Percentiles rank a stretch among this genome's conserved stretches.
These are phyloP conservation scores for Achaetomiella virescens DNA, from an alignment of 495 filamentous ascomycete species.

Conservation along the genomic window DNA sequence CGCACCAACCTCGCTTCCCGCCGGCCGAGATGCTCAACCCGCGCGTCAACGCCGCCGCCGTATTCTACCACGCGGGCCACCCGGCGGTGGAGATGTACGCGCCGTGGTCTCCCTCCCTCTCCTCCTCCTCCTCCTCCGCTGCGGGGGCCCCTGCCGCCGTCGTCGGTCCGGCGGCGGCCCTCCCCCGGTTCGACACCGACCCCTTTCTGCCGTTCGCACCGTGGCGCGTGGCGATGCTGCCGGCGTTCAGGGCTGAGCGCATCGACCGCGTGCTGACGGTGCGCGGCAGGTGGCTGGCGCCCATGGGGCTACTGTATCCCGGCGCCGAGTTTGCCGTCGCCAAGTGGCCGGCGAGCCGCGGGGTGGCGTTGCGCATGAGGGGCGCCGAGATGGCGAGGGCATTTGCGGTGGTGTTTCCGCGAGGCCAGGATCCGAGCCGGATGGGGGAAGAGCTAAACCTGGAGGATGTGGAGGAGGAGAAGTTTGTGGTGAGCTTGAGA, in stretches of 20 bases:
- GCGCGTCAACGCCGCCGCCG: neutral
- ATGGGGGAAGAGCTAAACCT: neutral
- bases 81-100: too few species aligned
- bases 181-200: constrained; percentile 1
- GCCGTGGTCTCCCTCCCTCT: too few species aligned
- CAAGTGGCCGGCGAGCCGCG: neutral
- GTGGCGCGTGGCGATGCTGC: neutral
- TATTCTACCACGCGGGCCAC: neutral
- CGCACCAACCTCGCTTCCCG: neutral
- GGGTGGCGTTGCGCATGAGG: neutral
- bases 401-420: neutral
- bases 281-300: neutral
- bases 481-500: neutral
- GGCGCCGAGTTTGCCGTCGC: neutral
- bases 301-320: constrained; percentile 4
- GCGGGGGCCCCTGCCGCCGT: too few species aligned
- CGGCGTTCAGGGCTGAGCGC: neutral
- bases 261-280: neutral
- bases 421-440: too few species aligned
- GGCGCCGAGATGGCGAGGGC: neutral
- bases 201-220: neutral
- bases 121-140: too few species aligned
- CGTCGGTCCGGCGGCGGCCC: neutral
- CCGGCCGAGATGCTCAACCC: neutral
- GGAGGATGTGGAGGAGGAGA: neutral